These are phyloP conservation scores for Herpetomonas samuelpessoai DNA, from an alignment of 208 protist species.

Conservation along the genomic window DNA sequence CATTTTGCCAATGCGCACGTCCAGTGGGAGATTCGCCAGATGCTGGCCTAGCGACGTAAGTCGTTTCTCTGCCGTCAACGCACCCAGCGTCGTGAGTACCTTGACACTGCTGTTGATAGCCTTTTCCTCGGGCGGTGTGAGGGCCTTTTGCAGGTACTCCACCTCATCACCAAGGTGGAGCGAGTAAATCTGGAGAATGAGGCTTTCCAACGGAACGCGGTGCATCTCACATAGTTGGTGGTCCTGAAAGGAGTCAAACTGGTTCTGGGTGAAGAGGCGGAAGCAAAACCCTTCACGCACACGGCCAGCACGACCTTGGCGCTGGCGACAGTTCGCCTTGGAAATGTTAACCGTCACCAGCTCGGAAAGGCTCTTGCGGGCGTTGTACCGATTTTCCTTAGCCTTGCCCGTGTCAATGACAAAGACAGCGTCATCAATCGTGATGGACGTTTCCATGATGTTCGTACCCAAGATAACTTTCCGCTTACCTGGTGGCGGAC, in stretches of 20 bases:
- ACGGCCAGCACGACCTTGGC: constrained; percentile 95
- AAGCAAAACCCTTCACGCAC: constrained; percentile 95
- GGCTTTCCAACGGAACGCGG: constrained; percentile 94
- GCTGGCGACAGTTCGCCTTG: constrained; percentile 94
- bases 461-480: constrained; percentile 97
- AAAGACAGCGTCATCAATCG: constrained; percentile 96
- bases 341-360: constrained; percentile 92
- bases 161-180: constrained; percentile 87
- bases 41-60: constrained; percentile 92
- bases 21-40: constrained; percentile 90
- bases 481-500: constrained; percentile 77
- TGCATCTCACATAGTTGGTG: constrained; percentile 96
- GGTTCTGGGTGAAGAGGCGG: constrained; percentile 90
- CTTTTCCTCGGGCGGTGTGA: constrained; percentile 77
- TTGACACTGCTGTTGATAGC: constrained; percentile 85
- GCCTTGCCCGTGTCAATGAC: constrained; percentile 97
- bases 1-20: constrained; percentile 93
- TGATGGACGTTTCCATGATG: constrained; percentile 98
- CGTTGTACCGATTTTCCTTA: constrained; percentile 95
- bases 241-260: constrained; percentile 79
- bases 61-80: constrained; percentile 75
- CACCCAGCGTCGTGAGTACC: constrained; percentile 81
- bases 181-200: constrained; percentile 94
- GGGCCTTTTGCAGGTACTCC: constrained; percentile 85
- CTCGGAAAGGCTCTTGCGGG: constrained; percentile 72